Evolutionary conservation across 106 monocot species (phyloP), one percentile per base, ranked within the genome.

Genomic region (Dendrobium officinale): DNA sequence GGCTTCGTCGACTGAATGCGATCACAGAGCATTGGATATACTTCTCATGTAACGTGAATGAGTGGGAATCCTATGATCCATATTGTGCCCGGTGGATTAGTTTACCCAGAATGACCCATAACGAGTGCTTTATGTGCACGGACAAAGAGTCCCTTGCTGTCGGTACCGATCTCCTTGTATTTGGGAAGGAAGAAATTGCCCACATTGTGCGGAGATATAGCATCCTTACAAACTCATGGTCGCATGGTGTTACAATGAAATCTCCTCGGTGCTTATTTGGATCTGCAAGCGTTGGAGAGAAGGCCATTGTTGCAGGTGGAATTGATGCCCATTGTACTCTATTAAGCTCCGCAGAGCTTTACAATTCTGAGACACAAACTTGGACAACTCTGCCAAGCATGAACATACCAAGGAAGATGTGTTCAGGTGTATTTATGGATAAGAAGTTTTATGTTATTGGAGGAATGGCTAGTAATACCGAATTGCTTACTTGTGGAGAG

Each of bases 101-200:
- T 29, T 48, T 93, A 8, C 93, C 93, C 18, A 72, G 37, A 77
- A 93, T 95, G 87, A 91, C 91, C 0, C 86, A 80, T 17, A 86
- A 86, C 73, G 95, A 91, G 13, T 93, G 93, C 80, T 95, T 95
- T 78, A 84, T 86, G 86, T 89, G 86, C 78, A 89, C 91, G 0
- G 95, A 95, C 59, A 95, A 95, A 78, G 95, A 95, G 75, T 95
- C 95, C 1, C 89, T 95, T 16, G 95, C 95, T 4, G 95, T 95
- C 1, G 95, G 95, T 73, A 91, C 95, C 0, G 93, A 95, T 40
- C 85, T 95, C 22, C 88, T 95, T 68, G 95, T 95, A 7, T 93
- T 95, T 77, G 95, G 93, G n/a, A 90, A 80, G 77, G 95, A 87
- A 77, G 73, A 87, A n/a, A 81, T 45, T 42, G 83, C 86, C 22